Conservation (phyloP, 331 rosid genomes). For the Spiraea crenata region DNA sequence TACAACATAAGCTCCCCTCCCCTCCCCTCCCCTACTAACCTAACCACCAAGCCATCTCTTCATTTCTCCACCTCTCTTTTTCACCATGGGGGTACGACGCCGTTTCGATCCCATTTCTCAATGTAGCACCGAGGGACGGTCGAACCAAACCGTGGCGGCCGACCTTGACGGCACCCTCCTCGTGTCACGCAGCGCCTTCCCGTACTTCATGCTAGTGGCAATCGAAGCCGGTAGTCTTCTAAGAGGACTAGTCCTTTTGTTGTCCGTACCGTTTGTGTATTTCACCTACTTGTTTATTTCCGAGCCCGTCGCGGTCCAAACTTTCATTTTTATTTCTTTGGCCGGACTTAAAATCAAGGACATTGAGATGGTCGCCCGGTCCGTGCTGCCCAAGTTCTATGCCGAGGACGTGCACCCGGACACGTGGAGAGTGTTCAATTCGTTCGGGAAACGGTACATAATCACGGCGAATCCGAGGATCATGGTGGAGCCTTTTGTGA, state of each 20-base stretch:
- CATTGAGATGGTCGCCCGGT: constrained; percentile 61
- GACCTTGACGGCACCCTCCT: constrained; percentile 86
- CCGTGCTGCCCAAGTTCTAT: constrained; percentile 76
- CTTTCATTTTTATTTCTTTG: constrained; percentile 55
- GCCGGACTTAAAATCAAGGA: constrained; percentile 61
- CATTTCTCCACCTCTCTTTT: constrained; percentile 1
- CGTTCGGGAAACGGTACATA: constrained; percentile 65
- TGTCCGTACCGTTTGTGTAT: constrained; percentile 57
- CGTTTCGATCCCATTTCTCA: constrained; percentile 56
- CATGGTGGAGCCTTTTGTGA: constrained; percentile 82
- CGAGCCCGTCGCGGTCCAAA: constrained; percentile 54
- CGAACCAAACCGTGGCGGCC: constrained; percentile 72
- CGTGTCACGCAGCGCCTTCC: constrained; percentile 63
- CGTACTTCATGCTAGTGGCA: constrained; percentile 90
- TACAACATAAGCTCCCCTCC: constrained; percentile 17
- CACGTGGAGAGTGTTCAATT: constrained; percentile 74
- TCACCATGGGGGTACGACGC: constrained; percentile 47
- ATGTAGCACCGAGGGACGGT: constrained; percentile 53
- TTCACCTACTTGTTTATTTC: constrained; percentile 56
- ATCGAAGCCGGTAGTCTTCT: constrained; percentile 81
- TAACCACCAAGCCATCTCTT: not conserved
- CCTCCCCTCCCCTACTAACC: not conserved
- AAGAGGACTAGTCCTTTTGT: constrained; percentile 58
- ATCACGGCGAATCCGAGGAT: constrained; percentile 79
- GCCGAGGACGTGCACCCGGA: constrained; percentile 72